These are phyloP conservation scores for Saccharomyces hybrid DNA, from an alignment of 1,139 yeast genomes.

Conservation along the genomic window DNA sequence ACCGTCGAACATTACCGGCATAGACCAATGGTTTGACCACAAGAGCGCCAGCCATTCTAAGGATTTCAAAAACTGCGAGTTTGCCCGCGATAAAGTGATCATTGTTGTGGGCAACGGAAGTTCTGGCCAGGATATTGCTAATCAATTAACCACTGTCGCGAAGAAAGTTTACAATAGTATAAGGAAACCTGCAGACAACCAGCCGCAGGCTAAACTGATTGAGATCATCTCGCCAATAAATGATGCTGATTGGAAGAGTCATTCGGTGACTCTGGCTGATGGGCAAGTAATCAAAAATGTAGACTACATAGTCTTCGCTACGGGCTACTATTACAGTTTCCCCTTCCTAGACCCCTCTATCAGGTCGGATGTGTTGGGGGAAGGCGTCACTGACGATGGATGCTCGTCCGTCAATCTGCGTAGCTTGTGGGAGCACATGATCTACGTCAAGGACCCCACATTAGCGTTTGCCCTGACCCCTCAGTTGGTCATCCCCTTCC, in stretches of 20 bases:
- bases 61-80: constrained; percentile 46
- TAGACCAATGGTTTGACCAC: constrained; percentile 42
- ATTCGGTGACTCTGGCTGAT: constrained; percentile 33
- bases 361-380: constrained; percentile 33
- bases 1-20: constrained; percentile 40
- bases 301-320: constrained; percentile 50
- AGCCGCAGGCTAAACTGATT: constrained; percentile 26
- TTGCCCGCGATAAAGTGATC: constrained; percentile 38
- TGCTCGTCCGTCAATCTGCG: constrained; percentile 36
- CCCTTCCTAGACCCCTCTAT: constrained; percentile 40
- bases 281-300: constrained; percentile 38
- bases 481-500: constrained; percentile 50
- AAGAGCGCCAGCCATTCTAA: constrained; percentile 52
- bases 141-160: constrained; percentile 41
- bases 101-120: constrained; percentile 58
- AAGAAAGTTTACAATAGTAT: constrained; percentile 42
- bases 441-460: constrained; percentile 49
- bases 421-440: constrained; percentile 46
- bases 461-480: constrained; percentile 48
- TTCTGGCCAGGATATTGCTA: constrained; percentile 53
- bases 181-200: constrained; percentile 20
- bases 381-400: constrained; percentile 36
- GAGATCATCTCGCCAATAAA: constrained; percentile 28
- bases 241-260: constrained; percentile 31
- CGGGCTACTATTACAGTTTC: constrained; percentile 50